Conservation (phyloP, 140 eudicot species). For the Ambrosia hybrid region DNA sequence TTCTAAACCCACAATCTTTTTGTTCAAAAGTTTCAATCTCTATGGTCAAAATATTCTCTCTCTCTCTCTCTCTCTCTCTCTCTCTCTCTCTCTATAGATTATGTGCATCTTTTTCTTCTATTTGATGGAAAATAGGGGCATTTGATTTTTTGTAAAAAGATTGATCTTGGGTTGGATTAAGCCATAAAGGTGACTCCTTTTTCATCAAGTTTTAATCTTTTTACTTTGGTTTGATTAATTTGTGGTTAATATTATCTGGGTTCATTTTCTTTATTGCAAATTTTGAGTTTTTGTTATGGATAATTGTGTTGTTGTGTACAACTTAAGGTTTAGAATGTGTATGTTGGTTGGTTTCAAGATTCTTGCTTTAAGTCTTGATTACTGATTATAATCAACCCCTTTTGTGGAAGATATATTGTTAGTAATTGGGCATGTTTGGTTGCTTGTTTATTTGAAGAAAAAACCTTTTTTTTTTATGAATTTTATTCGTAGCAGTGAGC, state of each 20-base stretch:
- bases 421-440: too few relatives aligned
- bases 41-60: not conserved
- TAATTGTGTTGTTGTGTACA: not conserved
- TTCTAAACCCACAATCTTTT: too few relatives aligned
- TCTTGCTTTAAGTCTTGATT: not conserved
- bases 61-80: not conserved
- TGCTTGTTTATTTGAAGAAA: too few relatives aligned
- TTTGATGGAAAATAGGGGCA: constrained; percentile 3
- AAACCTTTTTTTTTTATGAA: too few relatives aligned
- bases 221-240: not conserved
- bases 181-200: constrained; percentile 19
- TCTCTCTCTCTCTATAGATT: not conserved
- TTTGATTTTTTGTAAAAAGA: not conserved
- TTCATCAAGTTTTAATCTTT: not conserved
- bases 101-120: not conserved
- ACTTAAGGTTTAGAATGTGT: constrained; percentile 12
- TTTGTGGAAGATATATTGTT: too few relatives aligned
- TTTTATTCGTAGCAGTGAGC: too few relatives aligned
- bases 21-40: not conserved
- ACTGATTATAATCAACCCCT: too few relatives aligned
- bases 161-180: constrained; percentile 19
- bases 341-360: not conserved
- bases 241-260: not conserved
- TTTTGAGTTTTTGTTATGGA: constrained; percentile 10
- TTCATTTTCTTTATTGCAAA: not conserved